A percentile compares a stretch with the other conserved stretches of the same genome.
phyloP scores from a whole-genome alignment of 768 basidiomycete genomes.

The Lactarius indigo region DNA sequence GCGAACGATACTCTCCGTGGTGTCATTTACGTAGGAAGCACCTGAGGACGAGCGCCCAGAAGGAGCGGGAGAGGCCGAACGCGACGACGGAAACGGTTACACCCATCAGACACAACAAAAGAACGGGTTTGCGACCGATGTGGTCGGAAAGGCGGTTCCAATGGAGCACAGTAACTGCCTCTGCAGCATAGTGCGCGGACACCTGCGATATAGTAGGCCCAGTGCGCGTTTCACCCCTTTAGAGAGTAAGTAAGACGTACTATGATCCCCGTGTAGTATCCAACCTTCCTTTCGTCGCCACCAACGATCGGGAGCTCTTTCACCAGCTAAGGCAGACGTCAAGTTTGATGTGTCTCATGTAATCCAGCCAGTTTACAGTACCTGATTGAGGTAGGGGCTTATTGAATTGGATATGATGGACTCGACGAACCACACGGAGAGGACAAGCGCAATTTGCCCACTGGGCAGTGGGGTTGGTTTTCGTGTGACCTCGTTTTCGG shows the following conservation, averaged over 20 bases:
- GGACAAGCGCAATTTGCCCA: neutral
- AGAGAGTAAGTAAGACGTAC: neutral
- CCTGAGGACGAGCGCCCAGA: neutral
- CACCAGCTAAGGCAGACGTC: neutral
- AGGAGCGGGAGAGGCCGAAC: neutral
- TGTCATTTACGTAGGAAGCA: neutral
- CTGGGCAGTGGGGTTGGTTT: neutral
- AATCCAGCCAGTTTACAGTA: neutral
- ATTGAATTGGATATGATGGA: neutral
- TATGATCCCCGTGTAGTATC: neutral
- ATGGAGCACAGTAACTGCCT: neutral
- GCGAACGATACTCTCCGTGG: neutral
- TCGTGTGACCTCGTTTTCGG: neutral
- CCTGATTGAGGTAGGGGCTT: neutral
- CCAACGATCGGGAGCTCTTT: neutral
- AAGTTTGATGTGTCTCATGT: neutral
- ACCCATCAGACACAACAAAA: neutral
- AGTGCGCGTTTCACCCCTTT: neutral
- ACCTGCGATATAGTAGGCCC: neutral
- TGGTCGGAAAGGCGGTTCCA: neutral
- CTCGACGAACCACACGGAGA: neutral
- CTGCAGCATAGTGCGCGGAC: neutral
- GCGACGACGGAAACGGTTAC: neutral
- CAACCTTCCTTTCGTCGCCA: neutral
- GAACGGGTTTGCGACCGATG: neutral